A percentile compares a stretch with the other conserved stretches of the same genome.
phyloP scores from a whole-genome alignment of 1,284 basidiomycete species.

The Trichosporon sp. region DNA sequence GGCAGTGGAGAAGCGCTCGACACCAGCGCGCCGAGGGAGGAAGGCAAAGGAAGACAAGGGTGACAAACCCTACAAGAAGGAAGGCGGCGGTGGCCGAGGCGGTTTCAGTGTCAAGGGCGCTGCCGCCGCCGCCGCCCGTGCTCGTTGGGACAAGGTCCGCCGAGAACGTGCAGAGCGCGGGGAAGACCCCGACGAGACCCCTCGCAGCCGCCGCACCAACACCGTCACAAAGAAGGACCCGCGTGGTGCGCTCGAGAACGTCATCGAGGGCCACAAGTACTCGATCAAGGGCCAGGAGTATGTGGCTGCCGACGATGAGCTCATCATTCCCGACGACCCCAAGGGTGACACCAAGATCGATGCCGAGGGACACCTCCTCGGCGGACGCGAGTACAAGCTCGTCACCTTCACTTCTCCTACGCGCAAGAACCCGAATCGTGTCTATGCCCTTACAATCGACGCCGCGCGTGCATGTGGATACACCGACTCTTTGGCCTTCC shows the following conservation, averaged over 20 bases:
- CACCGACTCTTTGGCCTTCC: constrained; percentile 94
- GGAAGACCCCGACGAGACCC: constrained; percentile 44
- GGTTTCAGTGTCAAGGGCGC: constrained; percentile 55
- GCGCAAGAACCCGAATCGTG: constrained; percentile 73
- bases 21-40: constrained; percentile 22
- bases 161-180: constrained; percentile 47
- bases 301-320: constrained; percentile 83
- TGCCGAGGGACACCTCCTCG: constrained; percentile 75
- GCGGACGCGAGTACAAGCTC: constrained; percentile 84
- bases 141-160: constrained; percentile 53
- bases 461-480: constrained; percentile 94
- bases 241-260: constrained; percentile 37
- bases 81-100: constrained; percentile 49
- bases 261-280: constrained; percentile 32
- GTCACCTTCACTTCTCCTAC: constrained; percentile 80
- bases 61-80: constrained; percentile 39
- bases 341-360: constrained; percentile 94
- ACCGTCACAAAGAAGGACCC: constrained; percentile 30
- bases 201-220: constrained; percentile 18
- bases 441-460: constrained; percentile 96
- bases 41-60: constrained; percentile 28
- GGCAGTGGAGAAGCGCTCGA: constrained; percentile 24
- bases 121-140: constrained; percentile 51
- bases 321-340: constrained; percentile 77
- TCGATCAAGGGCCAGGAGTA: constrained; percentile 71